A percentile compares a stretch with the other conserved stretches of the same genome.
phyloP scores from a whole-genome alignment of 345 rosid genomes.

The Firmiana major region DNA sequence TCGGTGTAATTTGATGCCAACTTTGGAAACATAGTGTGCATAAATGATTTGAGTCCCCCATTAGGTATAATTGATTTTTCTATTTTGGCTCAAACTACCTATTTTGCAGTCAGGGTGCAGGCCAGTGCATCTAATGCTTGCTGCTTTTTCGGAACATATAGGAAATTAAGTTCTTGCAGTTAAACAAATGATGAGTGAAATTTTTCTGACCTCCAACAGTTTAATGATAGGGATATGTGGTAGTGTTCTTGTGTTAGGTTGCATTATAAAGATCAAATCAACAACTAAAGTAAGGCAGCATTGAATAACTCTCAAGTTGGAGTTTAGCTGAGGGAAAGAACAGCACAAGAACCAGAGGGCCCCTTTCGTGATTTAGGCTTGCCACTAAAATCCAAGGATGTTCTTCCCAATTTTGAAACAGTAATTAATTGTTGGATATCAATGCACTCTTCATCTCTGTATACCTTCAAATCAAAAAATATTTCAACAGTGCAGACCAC shows the following conservation, averaged over 20 bases:
- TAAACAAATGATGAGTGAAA: not conserved
- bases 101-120: not conserved
- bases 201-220: not conserved
- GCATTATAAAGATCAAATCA: not conserved
- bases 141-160: not conserved
- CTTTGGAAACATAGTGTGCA: not conserved
- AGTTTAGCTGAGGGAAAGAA: not conserved
- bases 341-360: not conserved
- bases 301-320: not conserved
- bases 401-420: constrained; percentile 9
- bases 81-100: too few species aligned
- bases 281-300: not conserved
- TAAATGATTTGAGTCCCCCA: too few species aligned
- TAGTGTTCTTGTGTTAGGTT: not conserved
- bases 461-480: constrained; percentile 5
- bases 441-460: not conserved
- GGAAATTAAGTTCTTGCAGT: not conserved
- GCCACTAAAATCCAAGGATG: not conserved
- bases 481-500: constrained; percentile 25
- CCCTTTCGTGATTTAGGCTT: not conserved
- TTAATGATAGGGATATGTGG: not conserved
- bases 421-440: not conserved
- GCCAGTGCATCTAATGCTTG: not conserved
- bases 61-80: too few species aligned
- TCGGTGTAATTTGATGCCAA: not conserved